A percentile compares a stretch with the other conserved stretches of the same genome.
Evolutionary conservation across 176 grass and related monocot species (phyloP).

Genomic region (Cenchrus purpureus): DNA sequence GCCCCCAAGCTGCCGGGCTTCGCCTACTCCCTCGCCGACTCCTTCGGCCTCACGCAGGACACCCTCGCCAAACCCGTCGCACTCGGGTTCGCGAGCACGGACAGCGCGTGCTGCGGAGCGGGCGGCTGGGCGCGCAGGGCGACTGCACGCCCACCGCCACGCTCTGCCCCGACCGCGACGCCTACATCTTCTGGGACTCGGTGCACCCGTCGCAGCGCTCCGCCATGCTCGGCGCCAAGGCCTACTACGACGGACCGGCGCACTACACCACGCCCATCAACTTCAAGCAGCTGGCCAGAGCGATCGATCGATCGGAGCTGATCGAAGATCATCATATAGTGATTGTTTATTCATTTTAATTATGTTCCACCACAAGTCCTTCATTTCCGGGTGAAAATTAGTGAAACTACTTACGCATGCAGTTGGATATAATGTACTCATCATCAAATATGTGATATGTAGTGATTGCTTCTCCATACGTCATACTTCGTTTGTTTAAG

Average conservation of each 20-base stretch:
- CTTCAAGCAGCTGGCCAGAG: constrained; percentile 33
- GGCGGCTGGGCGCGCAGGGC: constrained; percentile 17
- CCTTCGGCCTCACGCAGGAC: background rate
- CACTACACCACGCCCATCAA: constrained; percentile 17
- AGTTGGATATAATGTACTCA: too few relatives aligned
- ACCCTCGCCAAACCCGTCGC: background rate
- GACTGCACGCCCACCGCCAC: background rate
- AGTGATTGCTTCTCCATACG: too few relatives aligned
- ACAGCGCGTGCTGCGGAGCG: constrained; percentile 49
- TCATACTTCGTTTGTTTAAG: too few relatives aligned
- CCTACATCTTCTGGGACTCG: constrained; percentile 42
- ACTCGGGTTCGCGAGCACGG: constrained; percentile 1
- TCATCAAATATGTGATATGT: too few relatives aligned
- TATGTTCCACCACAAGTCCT: too few relatives aligned
- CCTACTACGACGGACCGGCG: constrained; percentile 14
- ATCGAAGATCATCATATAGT: too few relatives aligned
- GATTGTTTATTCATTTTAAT: too few relatives aligned
- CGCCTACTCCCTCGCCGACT: constrained; percentile 39
- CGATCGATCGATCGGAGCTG: background rate
- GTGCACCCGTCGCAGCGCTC: constrained; percentile 40
- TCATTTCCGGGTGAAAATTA: too few relatives aligned
- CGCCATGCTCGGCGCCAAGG: background rate
- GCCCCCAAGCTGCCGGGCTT: constrained; percentile 28
- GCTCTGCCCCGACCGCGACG: constrained; percentile 26
- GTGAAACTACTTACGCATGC: too few relatives aligned